Evolutionary conservation across 2,329 filamentous ascomycete genomes (phyloP).

Genomic region (Metarhizium humberi): DNA sequence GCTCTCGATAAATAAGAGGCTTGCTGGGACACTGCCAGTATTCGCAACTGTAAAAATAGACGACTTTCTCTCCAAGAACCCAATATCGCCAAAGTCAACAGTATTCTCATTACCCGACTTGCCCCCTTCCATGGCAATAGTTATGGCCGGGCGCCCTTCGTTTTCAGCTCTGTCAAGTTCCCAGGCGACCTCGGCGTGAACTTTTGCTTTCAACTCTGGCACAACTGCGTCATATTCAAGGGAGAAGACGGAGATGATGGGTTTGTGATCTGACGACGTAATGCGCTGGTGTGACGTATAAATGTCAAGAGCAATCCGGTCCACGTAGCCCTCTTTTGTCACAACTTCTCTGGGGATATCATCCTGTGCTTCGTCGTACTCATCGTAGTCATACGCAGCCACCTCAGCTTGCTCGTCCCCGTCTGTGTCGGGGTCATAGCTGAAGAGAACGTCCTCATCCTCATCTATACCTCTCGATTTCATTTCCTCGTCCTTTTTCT

Average conservation of each 20-base stretch:
- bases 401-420: slow-evolving; percentile 30
- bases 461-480: slow-evolving; percentile 67
- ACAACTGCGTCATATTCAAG: slow-evolving; percentile 82
- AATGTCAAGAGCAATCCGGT: slow-evolving; percentile 47
- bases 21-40: slow-evolving; percentile 74
- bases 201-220: slow-evolving; percentile 70
- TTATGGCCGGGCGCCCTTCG: slow-evolving; percentile 73
- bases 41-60: slow-evolving; percentile 80
- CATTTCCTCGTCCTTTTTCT: slow-evolving; percentile 76
- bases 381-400: slow-evolving; percentile 46
- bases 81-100: slow-evolving; percentile 70
- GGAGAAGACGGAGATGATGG: slow-evolving; percentile 72
- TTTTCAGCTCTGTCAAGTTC: slow-evolving; percentile 89
- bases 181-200: slow-evolving; percentile 79
- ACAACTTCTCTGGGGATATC: slow-evolving; percentile 32
- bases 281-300: slow-evolving; percentile 88
- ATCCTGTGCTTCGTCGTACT: slow-evolving; percentile 41
- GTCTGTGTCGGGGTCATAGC: slow-evolving; percentile 80
- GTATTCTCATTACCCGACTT: slow-evolving; percentile 38
- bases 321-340: slow-evolving; percentile 48
- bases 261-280: slow-evolving; percentile 92
- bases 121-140: slow-evolving; percentile 63
- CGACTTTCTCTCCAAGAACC: slow-evolving; percentile 56
- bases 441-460: slow-evolving; percentile 80
- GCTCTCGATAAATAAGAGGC: slow-evolving; percentile 69